These are phyloP conservation scores for Xerocomus minutiporus DNA, from an alignment of 1,284 basidiomycete species.

Conservation along the genomic window DNA sequence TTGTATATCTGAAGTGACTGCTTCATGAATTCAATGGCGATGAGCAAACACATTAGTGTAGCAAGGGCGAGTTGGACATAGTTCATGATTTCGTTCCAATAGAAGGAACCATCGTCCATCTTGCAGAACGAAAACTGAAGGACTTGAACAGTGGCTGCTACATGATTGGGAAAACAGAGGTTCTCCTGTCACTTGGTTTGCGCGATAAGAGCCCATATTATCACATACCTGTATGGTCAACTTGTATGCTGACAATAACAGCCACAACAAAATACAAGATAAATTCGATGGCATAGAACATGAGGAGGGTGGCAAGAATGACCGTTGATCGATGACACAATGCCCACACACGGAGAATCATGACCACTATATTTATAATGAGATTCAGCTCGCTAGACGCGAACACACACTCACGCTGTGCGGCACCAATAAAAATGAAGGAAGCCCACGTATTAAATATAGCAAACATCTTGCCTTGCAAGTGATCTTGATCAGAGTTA, in stretches of 20 bases:
- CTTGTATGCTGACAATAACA: background rate
- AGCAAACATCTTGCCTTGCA: background rate
- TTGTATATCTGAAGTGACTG: constrained; percentile 1
- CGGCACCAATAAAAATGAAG: background rate
- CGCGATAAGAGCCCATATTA: background rate
- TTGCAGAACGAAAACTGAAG: background rate
- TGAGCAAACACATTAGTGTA: background rate
- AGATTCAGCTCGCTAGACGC: background rate
- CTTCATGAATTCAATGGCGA: background rate
- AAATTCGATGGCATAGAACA: constrained; percentile 1
- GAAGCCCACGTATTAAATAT: constrained; percentile 2
- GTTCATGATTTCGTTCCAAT: background rate
- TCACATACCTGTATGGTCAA: background rate
- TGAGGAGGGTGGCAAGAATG: constrained; percentile 6
- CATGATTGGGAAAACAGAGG: background rate
- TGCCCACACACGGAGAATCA: constrained; percentile 14
- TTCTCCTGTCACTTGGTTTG: background rate
- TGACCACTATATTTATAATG: constrained; percentile 1
- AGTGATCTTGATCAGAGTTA: background rate
- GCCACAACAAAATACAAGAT: background rate
- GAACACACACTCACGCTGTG: constrained; percentile 9
- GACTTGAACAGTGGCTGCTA: background rate
- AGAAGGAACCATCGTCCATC: background rate
- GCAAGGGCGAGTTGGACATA: constrained; percentile 1
- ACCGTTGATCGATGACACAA: constrained; percentile 5